Evolutionary conservation across 2,329 filamentous ascomycete genomes (phyloP).

Genomic region (Aspergillus oerlinghausenensis): DNA sequence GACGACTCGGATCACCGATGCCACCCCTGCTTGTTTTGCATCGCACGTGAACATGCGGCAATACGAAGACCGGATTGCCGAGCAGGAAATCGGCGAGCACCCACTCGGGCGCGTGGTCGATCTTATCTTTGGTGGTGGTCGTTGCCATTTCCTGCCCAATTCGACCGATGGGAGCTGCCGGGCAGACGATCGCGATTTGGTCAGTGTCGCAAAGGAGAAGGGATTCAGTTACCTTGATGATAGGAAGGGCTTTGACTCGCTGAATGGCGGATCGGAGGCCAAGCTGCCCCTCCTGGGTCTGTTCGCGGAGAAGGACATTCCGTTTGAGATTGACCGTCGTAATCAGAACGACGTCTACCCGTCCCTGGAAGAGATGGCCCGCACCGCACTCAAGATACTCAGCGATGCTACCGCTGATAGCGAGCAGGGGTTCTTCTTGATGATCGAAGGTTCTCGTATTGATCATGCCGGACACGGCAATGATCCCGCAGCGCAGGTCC

Average conservation of each 20-base stretch:
- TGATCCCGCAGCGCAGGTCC: conserved; percentile 77
- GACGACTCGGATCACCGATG: conserved; percentile 91
- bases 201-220: conserved; percentile 66
- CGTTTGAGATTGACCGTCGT: conserved; percentile 87
- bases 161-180: conserved; percentile 76
- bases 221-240: conserved; percentile 76
- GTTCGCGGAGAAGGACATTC: conserved; percentile 76
- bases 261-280: conserved; percentile 62
- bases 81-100: conserved; percentile 86
- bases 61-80: conserved; percentile 85
- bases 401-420: conserved; percentile 75
- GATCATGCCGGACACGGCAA: conserved; percentile 90
- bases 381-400: conserved; percentile 72
- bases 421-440: conserved; percentile 94
- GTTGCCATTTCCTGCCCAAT: conserved; percentile 90
- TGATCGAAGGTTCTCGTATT: conserved; percentile 96
- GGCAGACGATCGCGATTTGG: conserved; percentile 69
- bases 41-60: conserved; percentile 74
- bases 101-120: conserved; percentile 84
- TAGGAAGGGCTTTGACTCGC: conserved; percentile 68
- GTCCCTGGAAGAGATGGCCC: conserved; percentile 85
- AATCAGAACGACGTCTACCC: conserved; percentile 77
- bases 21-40: conserved; percentile 92
- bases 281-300: conserved; percentile 81
- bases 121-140: conserved; percentile 85